Evolutionary conservation across 495 filamentous ascomycete species (phyloP), one percentile per base, ranked within the genome.

Genomic region (Cladorrhinum samala): DNA sequence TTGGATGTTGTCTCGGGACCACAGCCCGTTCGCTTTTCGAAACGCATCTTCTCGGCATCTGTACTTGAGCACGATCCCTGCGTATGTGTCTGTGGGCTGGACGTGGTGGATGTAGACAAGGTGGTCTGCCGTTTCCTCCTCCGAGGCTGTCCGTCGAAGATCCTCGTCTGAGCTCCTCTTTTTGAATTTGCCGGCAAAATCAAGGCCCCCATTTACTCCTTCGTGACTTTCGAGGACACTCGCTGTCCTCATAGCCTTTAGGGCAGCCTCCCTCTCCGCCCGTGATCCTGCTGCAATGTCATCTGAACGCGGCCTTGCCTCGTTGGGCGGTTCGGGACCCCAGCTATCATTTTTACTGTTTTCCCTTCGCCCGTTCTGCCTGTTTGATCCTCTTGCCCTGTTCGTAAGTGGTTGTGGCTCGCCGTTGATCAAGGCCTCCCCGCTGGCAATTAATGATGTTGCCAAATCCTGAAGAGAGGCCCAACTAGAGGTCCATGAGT

Each of bases 31-130:
- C 21, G 89, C 87, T 64, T 89, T 91, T 20, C 86, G 73, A 52
- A 98, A 87, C 0, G 87, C 75, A 23, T 86, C 83, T 42, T 87
- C 77, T 53, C 85, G 81, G 60, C 90, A 96, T 56, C 86, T 86
- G 68, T 93, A 98, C 55, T 83, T 86, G 40, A 98, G 88, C 21
- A 88, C 86, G 17, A 98, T 84, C 2, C 93, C 91, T 1, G 89
- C 89, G 52, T 96, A 82, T 11, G 88, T 96, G 63, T 97, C 94
- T 25, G 77, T 77, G 3, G 84, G 76, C 52, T 82, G 81, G 2
- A 98, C 91, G 53, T 84, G 84, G 68, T 98, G 93, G 19, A 98
- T 74, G 68, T 98, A 98, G 13, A 89, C 91, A 50, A 96, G 64
- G 17, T 83, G 79, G 39, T 91, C 87, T 47, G 82, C 80, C 36